These are phyloP conservation scores for Tricholoma bakamatsutake DNA, from an alignment of 768 basidiomycete genomes.

Conservation along the genomic window DNA sequence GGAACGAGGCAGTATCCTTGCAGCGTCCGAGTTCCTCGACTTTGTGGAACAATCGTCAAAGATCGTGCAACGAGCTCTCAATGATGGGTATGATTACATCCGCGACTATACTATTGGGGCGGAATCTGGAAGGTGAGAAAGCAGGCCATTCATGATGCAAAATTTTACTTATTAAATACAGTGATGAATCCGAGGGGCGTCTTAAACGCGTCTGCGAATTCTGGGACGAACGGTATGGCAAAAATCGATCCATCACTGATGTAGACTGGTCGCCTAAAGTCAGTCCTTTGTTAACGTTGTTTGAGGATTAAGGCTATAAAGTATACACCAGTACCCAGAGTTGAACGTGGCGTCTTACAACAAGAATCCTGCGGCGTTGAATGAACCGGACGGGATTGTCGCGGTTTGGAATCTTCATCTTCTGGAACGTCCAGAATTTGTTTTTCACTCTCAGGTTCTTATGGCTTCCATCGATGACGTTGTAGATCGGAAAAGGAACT, in stretches of 20 bases:
- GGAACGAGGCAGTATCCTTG: slow-evolving; percentile 72
- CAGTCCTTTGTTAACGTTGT: slow-evolving; percentile 4
- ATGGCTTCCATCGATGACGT: slow-evolving; percentile 1
- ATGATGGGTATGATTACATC: slow-evolving; percentile 95
- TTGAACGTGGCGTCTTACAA: slow-evolving; percentile 95
- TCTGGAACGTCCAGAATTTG: slow-evolving; percentile 92
- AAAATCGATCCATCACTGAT: slow-evolving; percentile 92
- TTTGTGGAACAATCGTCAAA: slow-evolving; percentile 95
- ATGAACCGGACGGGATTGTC: slow-evolving; percentile 96
- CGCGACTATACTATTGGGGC: slow-evolving; percentile 92
- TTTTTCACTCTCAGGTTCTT: slow-evolving; percentile 95
- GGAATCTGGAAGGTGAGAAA: slow-evolving; percentile 73
- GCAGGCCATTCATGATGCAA: neutral
- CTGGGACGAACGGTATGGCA: slow-evolving; percentile 84
- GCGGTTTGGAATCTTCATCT: slow-evolving; percentile 97
- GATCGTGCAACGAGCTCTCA: slow-evolving; percentile 90
- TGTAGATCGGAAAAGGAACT: slow-evolving; percentile 2
- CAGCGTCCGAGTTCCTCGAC: slow-evolving; percentile 87
- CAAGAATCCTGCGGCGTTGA: slow-evolving; percentile 88
- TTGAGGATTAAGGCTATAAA: slow-evolving; percentile 2
- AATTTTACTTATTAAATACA: slow-evolving; percentile 20
- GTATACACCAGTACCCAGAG: slow-evolving; percentile 76
- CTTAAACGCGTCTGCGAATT: slow-evolving; percentile 95
- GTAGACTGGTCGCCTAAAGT: slow-evolving; percentile 99
- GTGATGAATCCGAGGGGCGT: slow-evolving; percentile 87